A percentile compares a stretch with the other conserved stretches of the same genome.
Conservation (phyloP, 1,284 basidiomycete species). For the Cystobasidium sp. region DNA sequence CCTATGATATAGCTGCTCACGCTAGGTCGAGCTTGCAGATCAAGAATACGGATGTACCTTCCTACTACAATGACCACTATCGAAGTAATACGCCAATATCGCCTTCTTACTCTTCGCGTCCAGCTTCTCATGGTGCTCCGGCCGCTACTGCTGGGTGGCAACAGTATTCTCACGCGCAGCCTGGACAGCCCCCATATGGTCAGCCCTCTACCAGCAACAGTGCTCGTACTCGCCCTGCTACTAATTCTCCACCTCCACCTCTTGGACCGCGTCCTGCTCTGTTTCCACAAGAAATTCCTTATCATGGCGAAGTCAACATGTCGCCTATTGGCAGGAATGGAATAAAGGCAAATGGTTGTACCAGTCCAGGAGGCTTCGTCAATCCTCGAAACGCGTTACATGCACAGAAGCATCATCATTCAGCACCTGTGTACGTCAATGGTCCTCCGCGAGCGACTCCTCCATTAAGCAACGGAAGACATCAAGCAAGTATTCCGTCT, state of each 20-base stretch:
- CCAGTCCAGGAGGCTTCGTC: background rate
- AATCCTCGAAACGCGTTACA: background rate
- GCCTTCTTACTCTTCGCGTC: too few species aligned
- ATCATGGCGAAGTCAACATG: background rate
- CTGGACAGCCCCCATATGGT: background rate
- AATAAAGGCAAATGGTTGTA: too few species aligned
- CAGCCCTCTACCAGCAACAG: background rate
- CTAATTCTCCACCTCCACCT: background rate
- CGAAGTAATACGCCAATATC: background rate
- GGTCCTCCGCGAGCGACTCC: too few species aligned
- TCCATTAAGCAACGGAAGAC: too few species aligned
- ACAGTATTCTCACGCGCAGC: background rate
- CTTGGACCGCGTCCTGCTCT: slow-evolving; percentile 9
- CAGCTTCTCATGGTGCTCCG: background rate
- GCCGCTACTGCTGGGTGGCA: background rate
- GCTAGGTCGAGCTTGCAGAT: slow-evolving; percentile 27
- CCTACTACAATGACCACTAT: background rate
- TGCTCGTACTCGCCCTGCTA: too few species aligned
- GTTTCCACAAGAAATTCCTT: slow-evolving; percentile 18
- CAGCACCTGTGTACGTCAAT: background rate
- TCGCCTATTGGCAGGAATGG: background rate
- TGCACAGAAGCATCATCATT: background rate
- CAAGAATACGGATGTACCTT: background rate
- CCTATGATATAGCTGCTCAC: slow-evolving; percentile 24
- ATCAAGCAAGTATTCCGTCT: too few species aligned